Conservation (phyloP, 345 rosid species). For the Populus pruinosa region DNA sequence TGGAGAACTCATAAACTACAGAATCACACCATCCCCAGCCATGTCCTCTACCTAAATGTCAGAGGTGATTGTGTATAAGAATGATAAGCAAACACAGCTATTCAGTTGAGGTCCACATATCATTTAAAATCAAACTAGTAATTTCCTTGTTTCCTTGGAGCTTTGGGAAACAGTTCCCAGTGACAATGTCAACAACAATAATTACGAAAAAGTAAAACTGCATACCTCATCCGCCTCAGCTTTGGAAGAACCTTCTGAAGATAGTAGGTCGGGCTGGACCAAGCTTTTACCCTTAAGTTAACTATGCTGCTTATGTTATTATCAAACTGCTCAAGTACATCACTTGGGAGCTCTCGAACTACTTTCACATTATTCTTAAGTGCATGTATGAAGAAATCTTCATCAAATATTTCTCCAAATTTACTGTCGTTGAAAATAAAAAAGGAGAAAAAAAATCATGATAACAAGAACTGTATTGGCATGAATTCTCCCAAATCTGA, state of each 20-base stretch:
- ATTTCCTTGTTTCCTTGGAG: not conserved
- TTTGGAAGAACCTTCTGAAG: conserved; percentile 89
- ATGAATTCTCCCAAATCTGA: not conserved
- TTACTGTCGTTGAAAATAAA: conserved; percentile 51
- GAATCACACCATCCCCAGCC: not conserved
- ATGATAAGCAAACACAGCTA: not conserved
- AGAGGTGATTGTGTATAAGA: not conserved
- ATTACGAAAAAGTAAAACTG: not conserved
- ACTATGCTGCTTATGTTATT: conserved; percentile 87
- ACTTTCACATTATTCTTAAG: conserved; percentile 75
- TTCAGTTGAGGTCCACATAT: not conserved
- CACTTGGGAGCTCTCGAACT: conserved; percentile 73
- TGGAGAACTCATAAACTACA: too few relatives aligned
- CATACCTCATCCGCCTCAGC: conserved; percentile 65
- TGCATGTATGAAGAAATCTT: conserved; percentile 73
- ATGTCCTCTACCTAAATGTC: not conserved
- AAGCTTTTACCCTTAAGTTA: conserved; percentile 85
- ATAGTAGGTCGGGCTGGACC: conserved; percentile 88
- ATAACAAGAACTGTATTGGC: not conserved
- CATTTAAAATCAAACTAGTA: not conserved
- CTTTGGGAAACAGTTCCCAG: not conserved
- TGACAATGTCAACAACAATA: not conserved
- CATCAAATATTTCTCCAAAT: conserved; percentile 91
- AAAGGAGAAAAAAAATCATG: conserved; percentile 4
- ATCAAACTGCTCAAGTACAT: conserved; percentile 73